Evolutionary conservation across 2,329 filamentous ascomycete species (phyloP).

Genomic region (Colletotrichum scovillei): DNA sequence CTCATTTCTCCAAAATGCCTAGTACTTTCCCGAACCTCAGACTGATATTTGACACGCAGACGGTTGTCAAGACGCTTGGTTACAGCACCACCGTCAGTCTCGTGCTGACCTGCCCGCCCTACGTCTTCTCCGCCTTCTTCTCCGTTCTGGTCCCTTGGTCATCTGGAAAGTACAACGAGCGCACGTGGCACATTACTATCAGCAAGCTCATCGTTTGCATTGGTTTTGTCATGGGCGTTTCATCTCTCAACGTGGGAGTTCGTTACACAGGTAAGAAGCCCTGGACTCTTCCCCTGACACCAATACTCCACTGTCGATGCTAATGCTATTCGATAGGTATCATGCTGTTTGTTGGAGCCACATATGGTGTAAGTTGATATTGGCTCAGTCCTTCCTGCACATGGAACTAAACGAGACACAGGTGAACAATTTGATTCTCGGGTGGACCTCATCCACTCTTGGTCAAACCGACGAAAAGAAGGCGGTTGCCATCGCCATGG

Average conservation of each 20-base stretch:
- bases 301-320: not conserved
- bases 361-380: slow-evolving; percentile 37
- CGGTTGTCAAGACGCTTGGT: slow-evolving; percentile 54
- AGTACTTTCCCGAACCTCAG: too few species aligned
- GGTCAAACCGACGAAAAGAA: slow-evolving; percentile 61
- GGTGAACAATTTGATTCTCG: slow-evolving; percentile 56
- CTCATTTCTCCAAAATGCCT: not conserved
- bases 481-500: slow-evolving; percentile 52
- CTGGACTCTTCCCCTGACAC: not conserved
- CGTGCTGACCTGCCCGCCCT: slow-evolving; percentile 59
- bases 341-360: slow-evolving; percentile 49
- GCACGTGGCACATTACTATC: slow-evolving; percentile 59
- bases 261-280: slow-evolving; percentile 5
- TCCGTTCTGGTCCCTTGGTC: slow-evolving; percentile 52
- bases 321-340: slow-evolving; percentile 38
- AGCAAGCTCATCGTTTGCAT: slow-evolving; percentile 54
- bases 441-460: slow-evolving; percentile 53
- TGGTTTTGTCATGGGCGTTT: slow-evolving; percentile 39
- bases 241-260: slow-evolving; percentile 38
- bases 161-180: slow-evolving; percentile 58
- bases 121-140: slow-evolving; percentile 51
- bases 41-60: slow-evolving; percentile 1
- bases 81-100: slow-evolving; percentile 57
- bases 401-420: not conserved
- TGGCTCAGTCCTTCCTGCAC: not conserved